A percentile compares a stretch with the other conserved stretches of the same genome.
These are phyloP conservation scores for Porphyridium purpureum DNA, from an alignment of 23 red algal species.

Conservation along the genomic window DNA sequence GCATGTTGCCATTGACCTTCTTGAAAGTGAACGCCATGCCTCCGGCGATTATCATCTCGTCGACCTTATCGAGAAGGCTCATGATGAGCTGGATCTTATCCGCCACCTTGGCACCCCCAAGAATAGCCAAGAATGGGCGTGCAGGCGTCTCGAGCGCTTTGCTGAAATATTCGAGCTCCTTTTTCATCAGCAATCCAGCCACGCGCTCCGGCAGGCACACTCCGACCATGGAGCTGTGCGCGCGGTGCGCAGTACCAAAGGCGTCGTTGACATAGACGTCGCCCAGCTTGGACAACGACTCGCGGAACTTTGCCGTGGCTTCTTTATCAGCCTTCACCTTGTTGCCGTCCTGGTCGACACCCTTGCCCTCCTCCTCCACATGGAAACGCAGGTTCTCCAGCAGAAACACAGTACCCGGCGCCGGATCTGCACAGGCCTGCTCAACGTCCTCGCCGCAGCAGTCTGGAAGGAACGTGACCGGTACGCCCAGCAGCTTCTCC, in stretches of 20 bases:
- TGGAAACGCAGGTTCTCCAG: constrained; percentile 83
- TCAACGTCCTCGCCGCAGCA: constrained; percentile 44
- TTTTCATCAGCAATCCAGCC: constrained; percentile 89
- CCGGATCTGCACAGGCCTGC: constrained; percentile 36
- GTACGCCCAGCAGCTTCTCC: constrained; percentile 14
- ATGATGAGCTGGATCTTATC: constrained; percentile 95
- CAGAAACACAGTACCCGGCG: constrained; percentile 57
- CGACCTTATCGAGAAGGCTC: constrained; percentile 77
- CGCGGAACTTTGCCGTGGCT: constrained; percentile 30
- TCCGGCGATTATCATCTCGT: constrained; percentile 94
- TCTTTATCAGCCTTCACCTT: constrained; percentile 60
- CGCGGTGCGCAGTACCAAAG: constrained; percentile 89
- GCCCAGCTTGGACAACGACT: constrained; percentile 33
- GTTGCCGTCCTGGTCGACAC: constrained; percentile 47
- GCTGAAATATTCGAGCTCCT: constrained; percentile 85
- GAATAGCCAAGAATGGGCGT: constrained; percentile 66
- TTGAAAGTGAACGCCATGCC: constrained; percentile 90
- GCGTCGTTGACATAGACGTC: constrained; percentile 93
- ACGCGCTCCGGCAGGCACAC: constrained; percentile 47
- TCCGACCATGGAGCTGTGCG: constrained; percentile 86
- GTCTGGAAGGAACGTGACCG: constrained; percentile 48
- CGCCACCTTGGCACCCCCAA: constrained; percentile 77
- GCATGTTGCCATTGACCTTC: constrained; percentile 59
- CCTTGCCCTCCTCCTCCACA: constrained; percentile 86
- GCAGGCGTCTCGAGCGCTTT: constrained; percentile 55